phyloP scores from a whole-genome alignment of 2,329 filamentous ascomycete species.

The Talaromyces sp. region DNA sequence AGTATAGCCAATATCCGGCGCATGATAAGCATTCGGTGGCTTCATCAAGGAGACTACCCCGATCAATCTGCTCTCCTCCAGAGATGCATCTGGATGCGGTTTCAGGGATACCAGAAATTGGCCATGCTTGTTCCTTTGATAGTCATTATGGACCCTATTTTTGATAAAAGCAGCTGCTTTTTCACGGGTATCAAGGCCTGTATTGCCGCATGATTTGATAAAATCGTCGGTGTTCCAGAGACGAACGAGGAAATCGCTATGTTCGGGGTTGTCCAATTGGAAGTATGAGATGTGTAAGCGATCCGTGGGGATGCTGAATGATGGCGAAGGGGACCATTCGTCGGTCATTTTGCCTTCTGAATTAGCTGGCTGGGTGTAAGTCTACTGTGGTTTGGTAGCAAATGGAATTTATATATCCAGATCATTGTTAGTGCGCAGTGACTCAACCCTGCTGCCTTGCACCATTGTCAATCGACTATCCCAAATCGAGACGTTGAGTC shows the following conservation, averaged over 20 bases:
- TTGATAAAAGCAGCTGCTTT: conserved; percentile 12
- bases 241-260: conserved; percentile 13
- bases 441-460: neutral
- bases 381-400: neutral
- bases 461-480: neutral
- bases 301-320: conserved; percentile 13
- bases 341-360: neutral
- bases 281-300: conserved; percentile 16
- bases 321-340: conserved; percentile 2
- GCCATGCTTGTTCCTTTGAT: conserved; percentile 13
- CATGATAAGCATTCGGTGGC: conserved; percentile 21
- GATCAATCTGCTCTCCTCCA: conserved; percentile 15
- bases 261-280: conserved; percentile 5
- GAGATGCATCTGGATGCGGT: neutral
- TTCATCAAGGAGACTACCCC: conserved; percentile 22
- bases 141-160: conserved; percentile 8
- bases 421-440: neutral
- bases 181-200: conserved; percentile 13
- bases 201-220: conserved; percentile 6
- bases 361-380: neutral
- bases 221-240: conserved; percentile 16
- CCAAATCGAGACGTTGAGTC: no score
- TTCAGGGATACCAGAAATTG: conserved; percentile 15
- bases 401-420: neutral
- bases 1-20: conserved; percentile 25